A percentile compares a stretch with the other conserved stretches of the same genome.
Evolutionary conservation across 2,329 filamentous ascomycete species (phyloP).

Genomic region (Neofusicoccum sp.): DNA sequence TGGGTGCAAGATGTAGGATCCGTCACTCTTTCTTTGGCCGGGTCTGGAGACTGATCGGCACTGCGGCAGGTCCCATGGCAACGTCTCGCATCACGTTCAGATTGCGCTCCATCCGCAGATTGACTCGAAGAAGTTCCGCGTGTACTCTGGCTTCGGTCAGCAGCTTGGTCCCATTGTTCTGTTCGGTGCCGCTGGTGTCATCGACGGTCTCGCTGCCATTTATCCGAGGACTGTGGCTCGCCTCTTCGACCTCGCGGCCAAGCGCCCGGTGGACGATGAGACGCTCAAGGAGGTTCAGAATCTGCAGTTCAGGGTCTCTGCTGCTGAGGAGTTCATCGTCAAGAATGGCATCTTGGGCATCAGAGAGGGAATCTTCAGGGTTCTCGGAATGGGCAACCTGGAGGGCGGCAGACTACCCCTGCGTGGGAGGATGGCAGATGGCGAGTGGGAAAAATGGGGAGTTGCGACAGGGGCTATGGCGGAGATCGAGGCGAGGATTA

Average conservation of each 20-base stretch:
- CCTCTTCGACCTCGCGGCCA: slow-evolving; percentile 49
- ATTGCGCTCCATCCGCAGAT: slow-evolving; percentile 56
- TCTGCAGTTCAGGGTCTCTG: slow-evolving; percentile 57
- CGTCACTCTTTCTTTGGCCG: neutral
- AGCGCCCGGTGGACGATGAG: slow-evolving; percentile 22
- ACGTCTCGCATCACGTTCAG: slow-evolving; percentile 57
- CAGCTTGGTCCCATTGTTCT: slow-evolving; percentile 58
- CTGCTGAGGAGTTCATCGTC: slow-evolving; percentile 58
- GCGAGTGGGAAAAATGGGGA: slow-evolving; percentile 18
- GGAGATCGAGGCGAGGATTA: slow-evolving; percentile 7
- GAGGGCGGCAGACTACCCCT: slow-evolving; percentile 60
- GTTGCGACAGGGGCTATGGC: neutral
- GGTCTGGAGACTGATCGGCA: neutral
- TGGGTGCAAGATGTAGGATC: slow-evolving; percentile 58
- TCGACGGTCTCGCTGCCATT: slow-evolving; percentile 61
- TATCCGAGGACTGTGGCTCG: slow-evolving; percentile 59
- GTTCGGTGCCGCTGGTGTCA: slow-evolving; percentile 59
- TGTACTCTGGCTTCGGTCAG: slow-evolving; percentile 61
- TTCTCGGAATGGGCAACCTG: slow-evolving; percentile 54
- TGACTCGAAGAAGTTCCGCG: slow-evolving; percentile 60
- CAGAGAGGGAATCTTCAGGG: slow-evolving; percentile 56
- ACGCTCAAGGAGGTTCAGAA: slow-evolving; percentile 47
- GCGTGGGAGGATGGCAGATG: slow-evolving; percentile 52
- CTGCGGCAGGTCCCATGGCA: slow-evolving; percentile 52
- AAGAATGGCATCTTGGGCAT: slow-evolving; percentile 58